These are phyloP conservation scores for Cadophora sp. DNA, from an alignment of 2,329 filamentous ascomycete species.

Conservation along the genomic window DNA sequence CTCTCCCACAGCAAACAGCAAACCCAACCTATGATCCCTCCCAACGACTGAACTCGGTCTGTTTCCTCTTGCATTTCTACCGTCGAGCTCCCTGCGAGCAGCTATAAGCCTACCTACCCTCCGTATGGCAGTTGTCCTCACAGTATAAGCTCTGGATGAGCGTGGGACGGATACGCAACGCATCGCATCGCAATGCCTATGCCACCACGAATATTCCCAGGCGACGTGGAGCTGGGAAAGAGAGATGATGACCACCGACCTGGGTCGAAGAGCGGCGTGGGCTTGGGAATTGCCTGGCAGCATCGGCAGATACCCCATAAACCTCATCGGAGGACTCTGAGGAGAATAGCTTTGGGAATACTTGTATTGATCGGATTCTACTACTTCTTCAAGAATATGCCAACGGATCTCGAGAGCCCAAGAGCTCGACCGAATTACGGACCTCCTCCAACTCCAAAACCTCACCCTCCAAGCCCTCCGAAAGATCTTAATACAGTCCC, in stretches of 20 bases:
- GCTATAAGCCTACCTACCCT: not conserved
- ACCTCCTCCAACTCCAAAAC: slow-evolving; percentile 35
- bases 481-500: slow-evolving; percentile 17
- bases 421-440: slow-evolving; percentile 47
- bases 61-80: not conserved
- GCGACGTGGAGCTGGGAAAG: slow-evolving; percentile 69
- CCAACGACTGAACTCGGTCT: not conserved
- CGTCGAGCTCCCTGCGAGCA: slow-evolving; percentile 18
- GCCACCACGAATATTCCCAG: slow-evolving; percentile 52
- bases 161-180: slow-evolving; percentile 29
- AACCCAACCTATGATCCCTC: not conserved
- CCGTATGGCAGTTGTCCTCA: slow-evolving; percentile 36
- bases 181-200: slow-evolving; percentile 46
- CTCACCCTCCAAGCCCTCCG: slow-evolving; percentile 10
- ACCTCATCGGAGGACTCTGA: slow-evolving; percentile 59
- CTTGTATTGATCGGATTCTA: slow-evolving; percentile 61
- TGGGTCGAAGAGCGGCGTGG: slow-evolving; percentile 36
- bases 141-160: slow-evolving; percentile 38
- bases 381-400: slow-evolving; percentile 70
- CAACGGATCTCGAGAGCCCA: slow-evolving; percentile 52
- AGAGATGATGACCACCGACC: slow-evolving; percentile 67
- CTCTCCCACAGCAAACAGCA: not conserved
- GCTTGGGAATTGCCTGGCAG: slow-evolving; percentile 45
- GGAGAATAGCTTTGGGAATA: slow-evolving; percentile 57
- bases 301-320: slow-evolving; percentile 53